Percentiles rank a stretch among this genome's conserved stretches.
Evolutionary conservation across 441 rosid genomes (phyloP).

Genomic region (Croton laevigatus): DNA sequence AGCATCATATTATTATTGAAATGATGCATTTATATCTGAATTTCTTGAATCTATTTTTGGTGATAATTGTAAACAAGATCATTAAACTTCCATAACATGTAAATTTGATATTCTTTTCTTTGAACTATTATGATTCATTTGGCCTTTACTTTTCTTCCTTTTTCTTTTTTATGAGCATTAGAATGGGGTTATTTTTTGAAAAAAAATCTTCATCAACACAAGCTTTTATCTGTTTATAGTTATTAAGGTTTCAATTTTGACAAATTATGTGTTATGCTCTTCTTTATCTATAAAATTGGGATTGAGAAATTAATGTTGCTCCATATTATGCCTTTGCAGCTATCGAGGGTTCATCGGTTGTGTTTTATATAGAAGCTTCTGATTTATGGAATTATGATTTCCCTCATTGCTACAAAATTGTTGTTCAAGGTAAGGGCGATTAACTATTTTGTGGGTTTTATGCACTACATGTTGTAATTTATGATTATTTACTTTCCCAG

Average conservation of each 20-base stretch:
- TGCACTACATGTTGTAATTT: not conserved
- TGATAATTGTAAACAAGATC: not conserved
- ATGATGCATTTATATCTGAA: not conserved
- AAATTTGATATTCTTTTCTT: too few relatives aligned
- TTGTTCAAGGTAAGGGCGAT: constrained; percentile 67
- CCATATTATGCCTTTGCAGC: constrained; percentile 42
- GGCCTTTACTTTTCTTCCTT: constrained; percentile 4
- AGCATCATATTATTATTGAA: not conserved
- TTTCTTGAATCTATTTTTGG: not conserved
- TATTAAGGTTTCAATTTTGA: too few relatives aligned
- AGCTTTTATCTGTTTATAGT: too few relatives aligned
- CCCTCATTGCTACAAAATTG: constrained; percentile 55
- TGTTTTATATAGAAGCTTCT: constrained; percentile 59
- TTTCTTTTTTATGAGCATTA: not conserved
- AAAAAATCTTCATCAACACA: too few relatives aligned
- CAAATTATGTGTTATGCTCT: not conserved
- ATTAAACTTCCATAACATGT: too few relatives aligned
- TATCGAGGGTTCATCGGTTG: constrained; percentile 62
- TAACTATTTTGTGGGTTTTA: not conserved
- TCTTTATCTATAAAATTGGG: not conserved
- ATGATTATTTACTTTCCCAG: constrained; percentile 33
- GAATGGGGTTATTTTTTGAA: too few relatives aligned
- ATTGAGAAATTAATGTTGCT: constrained; percentile 2
- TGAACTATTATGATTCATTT: not conserved
- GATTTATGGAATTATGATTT: constrained; percentile 47